Base-by-base conservation (phyloP, 2,329 filamentous ascomycete species). In the Sordariomycetes sp. region DNA sequence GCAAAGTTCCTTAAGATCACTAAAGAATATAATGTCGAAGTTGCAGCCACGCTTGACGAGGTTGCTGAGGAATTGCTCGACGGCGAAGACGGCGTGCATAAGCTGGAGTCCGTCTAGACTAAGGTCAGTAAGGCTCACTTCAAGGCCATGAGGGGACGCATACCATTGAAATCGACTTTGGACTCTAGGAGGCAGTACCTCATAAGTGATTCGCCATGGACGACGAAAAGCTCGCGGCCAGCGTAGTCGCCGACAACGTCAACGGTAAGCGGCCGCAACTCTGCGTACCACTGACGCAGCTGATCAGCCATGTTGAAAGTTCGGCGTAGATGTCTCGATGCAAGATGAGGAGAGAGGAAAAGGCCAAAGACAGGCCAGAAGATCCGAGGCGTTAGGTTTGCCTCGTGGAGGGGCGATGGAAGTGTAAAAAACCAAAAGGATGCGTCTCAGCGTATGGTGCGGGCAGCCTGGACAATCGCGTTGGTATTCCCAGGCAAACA, bases 241-340 rank as follows among this genome's bases (percentile, higher is more conserved):
- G 79, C 80, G 54, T 83, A 87, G 49, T 87, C 83, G 26, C 82
- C 80, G 4, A 86, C 72, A 3, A 87, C 68, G 44, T 85, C 79
- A 19, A 83, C 65, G n/a, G 41, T 47, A 6, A 21, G 8, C 9
- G 36, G 36, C 15, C 32, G 32, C 19, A 38, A 21, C 8, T n/a
- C n/a, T 11, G 31, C 19, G 26, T 38, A 38, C 36, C 36, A 38
- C n/a, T 20, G 12, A n/a, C 17, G n/a, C 8, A 28, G 25, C 25
- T 28, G 25, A n/a, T 28, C n/a, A n/a, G n/a, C n/a, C n/a, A n/a
- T n/a, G n/a, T n/a, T n/a, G n/a, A n/a, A n/a, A n/a, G n/a, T n/a
- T n/a, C n/a, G n/a, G n/a, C n/a, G n/a, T n/a, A n/a, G n/a, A n/a
- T n/a, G n/a, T n/a, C n/a, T n/a, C n/a, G n/a, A n/a, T n/a, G n/a